These are phyloP conservation scores for Mycena sp. DNA, from an alignment of 1,284 basidiomycete species.

Conservation along the genomic window DNA sequence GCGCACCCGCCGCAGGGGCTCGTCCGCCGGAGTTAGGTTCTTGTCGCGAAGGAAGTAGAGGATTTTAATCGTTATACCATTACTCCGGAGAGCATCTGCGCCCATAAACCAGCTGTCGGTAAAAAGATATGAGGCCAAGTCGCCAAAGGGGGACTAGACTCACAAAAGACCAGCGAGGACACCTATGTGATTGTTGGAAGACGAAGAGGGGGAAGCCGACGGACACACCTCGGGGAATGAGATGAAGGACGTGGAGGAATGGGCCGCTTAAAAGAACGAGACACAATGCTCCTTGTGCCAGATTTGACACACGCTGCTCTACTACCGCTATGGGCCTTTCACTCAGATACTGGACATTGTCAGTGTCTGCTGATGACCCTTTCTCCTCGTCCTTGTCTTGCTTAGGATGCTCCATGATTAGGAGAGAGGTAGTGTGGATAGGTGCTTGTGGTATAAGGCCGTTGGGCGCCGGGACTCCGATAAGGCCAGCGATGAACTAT, in stretches of 20 bases:
- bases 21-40: slow-evolving; percentile 64
- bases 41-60: slow-evolving; percentile 86
- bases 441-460: slow-evolving; percentile 97
- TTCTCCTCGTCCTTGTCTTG: slow-evolving; percentile 34
- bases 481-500: slow-evolving; percentile 84
- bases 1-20: slow-evolving; percentile 81
- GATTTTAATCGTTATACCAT: slow-evolving; percentile 87
- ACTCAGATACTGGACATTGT: slow-evolving; percentile 22
- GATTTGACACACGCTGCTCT: slow-evolving; percentile 90
- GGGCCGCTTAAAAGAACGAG: slow-evolving; percentile 84
- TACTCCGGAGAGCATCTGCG: slow-evolving; percentile 81
- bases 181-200: slow-evolving; percentile 42
- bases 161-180: slow-evolving; percentile 82
- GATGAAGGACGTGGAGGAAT: slow-evolving; percentile 80
- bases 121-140: background rate
- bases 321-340: slow-evolving; percentile 84
- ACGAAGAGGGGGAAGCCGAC: background rate
- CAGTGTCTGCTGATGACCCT: slow-evolving; percentile 37
- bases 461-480: slow-evolving; percentile 94
- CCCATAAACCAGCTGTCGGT: slow-evolving; percentile 87
- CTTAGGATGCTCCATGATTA: slow-evolving; percentile 69
- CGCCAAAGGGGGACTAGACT: slow-evolving; percentile 37
- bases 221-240: slow-evolving; percentile 74
- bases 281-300: slow-evolving; percentile 85
- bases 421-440: slow-evolving; percentile 89